These are phyloP conservation scores for Pseudopithomyces chartarum DNA, from an alignment of 2,329 filamentous ascomycete genomes.

Conservation along the genomic window DNA sequence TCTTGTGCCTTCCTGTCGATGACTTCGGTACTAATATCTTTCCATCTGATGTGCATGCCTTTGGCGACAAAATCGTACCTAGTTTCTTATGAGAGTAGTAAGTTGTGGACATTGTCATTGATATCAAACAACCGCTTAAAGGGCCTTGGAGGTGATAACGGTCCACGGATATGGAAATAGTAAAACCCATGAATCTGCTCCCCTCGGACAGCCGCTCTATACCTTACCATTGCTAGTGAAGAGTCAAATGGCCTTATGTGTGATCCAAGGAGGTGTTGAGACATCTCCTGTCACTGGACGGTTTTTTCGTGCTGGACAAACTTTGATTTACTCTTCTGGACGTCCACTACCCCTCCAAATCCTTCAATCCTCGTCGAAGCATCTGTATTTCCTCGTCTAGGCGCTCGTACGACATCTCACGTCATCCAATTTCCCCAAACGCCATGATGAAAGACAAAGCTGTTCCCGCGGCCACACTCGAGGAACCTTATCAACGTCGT, in stretches of 20 bases:
- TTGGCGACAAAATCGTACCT: constrained; percentile 7
- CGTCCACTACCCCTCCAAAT: no score
- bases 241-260: no score
- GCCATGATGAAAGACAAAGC: neutral
- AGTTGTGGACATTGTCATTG: neutral
- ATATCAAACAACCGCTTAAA: constrained; percentile 3
- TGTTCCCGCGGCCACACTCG: neutral
- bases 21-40: constrained; percentile 5
- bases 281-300: constrained; percentile 6
- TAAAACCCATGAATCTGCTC: constrained; percentile 7
- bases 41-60: constrained; percentile 5
- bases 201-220: constrained; percentile 1
- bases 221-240: no score
- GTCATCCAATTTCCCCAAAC: no score
- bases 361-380: no score
- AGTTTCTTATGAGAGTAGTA: constrained; percentile 1
- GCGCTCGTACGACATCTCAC: no score
- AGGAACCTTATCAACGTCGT: neutral
- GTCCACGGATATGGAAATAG: constrained; percentile 5
- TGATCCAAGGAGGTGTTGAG: neutral
- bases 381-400: no score
- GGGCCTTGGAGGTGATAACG: no score
- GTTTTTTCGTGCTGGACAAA: no score
- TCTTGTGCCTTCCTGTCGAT: constrained; percentile 7
- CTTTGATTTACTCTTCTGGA: no score